phyloP scores from a whole-genome alignment of 805 yeast genomes.

The Saturnispora saitoi region DNA sequence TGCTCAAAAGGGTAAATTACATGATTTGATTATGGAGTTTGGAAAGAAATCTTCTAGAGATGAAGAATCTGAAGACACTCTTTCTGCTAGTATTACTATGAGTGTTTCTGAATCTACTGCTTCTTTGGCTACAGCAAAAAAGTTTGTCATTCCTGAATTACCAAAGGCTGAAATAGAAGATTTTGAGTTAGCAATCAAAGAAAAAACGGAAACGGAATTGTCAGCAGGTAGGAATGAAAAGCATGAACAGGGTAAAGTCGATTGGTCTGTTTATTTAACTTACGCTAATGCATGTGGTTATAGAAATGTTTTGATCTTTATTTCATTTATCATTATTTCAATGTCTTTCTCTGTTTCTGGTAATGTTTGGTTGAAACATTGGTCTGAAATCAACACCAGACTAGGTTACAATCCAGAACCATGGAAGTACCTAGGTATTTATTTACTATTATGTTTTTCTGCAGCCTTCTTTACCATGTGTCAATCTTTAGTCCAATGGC shows the following conservation, averaged over 20 bases:
- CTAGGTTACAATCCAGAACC: constrained; percentile 66
- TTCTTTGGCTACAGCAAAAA: constrained; percentile 24
- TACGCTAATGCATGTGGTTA: constrained; percentile 87
- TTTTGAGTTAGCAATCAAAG: constrained; percentile 29
- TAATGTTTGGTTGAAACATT: constrained; percentile 90
- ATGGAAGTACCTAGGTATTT: constrained; percentile 63
- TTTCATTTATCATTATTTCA: constrained; percentile 46
- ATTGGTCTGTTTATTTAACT: constrained; percentile 72
- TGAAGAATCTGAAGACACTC: constrained; percentile 6
- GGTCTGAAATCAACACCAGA: constrained; percentile 85
- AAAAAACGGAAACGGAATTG: constrained; percentile 33
- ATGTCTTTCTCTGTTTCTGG: constrained; percentile 57
- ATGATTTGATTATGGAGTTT: constrained; percentile 40
- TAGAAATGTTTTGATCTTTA: constrained; percentile 48
- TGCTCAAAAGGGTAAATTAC: constrained; percentile 16
- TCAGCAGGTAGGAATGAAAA: constrained; percentile 56
- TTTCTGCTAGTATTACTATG: constrained; percentile 5
- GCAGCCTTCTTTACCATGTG: constrained; percentile 51
- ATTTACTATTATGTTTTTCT: constrained; percentile 64
- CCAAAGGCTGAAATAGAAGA: constrained; percentile 55
- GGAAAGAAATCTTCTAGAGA: constrained; percentile 38
- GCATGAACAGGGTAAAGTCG: constrained; percentile 88
- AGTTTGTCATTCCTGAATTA: constrained; percentile 33
- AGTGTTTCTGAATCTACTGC: constrained; percentile 15
- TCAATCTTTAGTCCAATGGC: constrained; percentile 67